Conservation (phyloP, 169 alveolate species). For the Eimeria sp. region DNA sequence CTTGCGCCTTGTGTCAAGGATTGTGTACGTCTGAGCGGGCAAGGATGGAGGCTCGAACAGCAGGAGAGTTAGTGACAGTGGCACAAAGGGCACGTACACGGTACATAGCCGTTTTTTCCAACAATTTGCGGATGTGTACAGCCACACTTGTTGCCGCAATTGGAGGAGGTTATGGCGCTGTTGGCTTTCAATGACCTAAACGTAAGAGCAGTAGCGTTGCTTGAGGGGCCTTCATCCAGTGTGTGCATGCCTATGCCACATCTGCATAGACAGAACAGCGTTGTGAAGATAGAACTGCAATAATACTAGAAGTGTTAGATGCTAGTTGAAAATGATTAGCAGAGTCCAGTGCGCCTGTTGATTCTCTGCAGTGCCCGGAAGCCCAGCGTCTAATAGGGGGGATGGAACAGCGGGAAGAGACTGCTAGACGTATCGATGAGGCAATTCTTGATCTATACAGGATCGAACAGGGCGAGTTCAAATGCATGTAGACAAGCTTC, state of each 20-base stretch:
- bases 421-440: conserved; percentile 82
- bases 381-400: conserved; percentile 83
- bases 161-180: conserved; percentile 83
- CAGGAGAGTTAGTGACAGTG: background rate
- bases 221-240: background rate
- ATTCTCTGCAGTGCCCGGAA: conserved; percentile 72
- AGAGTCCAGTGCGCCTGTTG: background rate
- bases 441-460: conserved; percentile 82
- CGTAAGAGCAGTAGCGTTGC: conserved; percentile 43
- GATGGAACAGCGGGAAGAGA: conserved; percentile 80
- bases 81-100: background rate
- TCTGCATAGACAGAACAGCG: background rate
- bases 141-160: conserved; percentile 81
- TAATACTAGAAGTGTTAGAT: background rate
- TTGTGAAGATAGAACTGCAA: background rate
- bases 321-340: background rate
- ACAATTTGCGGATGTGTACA: conserved; percentile 1
- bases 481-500: background rate
- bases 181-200: conserved; percentile 80
- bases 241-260: background rate
- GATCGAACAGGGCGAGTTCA: conserved; percentile 78
- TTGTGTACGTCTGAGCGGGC: conserved; percentile 56
- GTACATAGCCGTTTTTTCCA: background rate
- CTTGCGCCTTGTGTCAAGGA: conserved; percentile 84
- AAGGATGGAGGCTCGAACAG: background rate